Percentiles rank a stretch among this genome's conserved stretches.
Conservation (phyloP, 2,329 filamentous ascomycete species). For the Alternaria viburni region DNA sequence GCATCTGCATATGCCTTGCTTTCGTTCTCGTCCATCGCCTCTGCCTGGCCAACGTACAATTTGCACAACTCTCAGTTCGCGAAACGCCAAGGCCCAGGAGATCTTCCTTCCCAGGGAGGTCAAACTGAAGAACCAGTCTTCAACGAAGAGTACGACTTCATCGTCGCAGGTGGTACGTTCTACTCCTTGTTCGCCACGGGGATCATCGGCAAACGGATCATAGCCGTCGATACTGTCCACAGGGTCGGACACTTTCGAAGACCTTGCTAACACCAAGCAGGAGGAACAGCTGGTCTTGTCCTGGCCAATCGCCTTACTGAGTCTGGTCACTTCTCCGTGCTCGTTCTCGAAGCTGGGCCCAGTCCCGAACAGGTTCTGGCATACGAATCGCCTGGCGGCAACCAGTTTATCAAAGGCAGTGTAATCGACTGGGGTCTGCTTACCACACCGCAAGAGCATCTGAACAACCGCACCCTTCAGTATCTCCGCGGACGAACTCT, state of each 20-base stretch:
- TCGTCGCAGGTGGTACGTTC: slow-evolving; percentile 25
- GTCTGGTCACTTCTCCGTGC: slow-evolving; percentile 30
- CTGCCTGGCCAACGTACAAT: slow-evolving; percentile 23
- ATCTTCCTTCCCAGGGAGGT: slow-evolving; percentile 10
- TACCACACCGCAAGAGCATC: slow-evolving; percentile 31
- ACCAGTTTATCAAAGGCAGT: slow-evolving; percentile 36
- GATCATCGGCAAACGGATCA: too few relatives aligned
- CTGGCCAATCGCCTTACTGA: slow-evolving; percentile 36
- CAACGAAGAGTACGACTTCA: slow-evolving; percentile 29
- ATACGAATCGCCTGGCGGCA: slow-evolving; percentile 35
- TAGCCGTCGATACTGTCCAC: neutral
- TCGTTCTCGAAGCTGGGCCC: slow-evolving; percentile 43
- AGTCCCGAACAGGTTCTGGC: slow-evolving; percentile 39
- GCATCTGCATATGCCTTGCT: slow-evolving; percentile 10
- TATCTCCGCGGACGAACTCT: slow-evolving; percentile 35
- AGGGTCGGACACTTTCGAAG: neutral
- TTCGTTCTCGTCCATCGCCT: slow-evolving; percentile 8
- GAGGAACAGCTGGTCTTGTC: slow-evolving; percentile 34
- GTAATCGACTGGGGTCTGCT: slow-evolving; percentile 39
- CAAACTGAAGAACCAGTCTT: slow-evolving; percentile 8
- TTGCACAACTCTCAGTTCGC: slow-evolving; percentile 17
- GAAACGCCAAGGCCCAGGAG: slow-evolving; percentile 16
- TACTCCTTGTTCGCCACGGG: too few relatives aligned
- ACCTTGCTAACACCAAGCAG: neutral
- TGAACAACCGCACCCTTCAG: slow-evolving; percentile 29